These are phyloP conservation scores for Panaeolus cyanescens DNA, from an alignment of 768 basidiomycete species.

Conservation along the genomic window DNA sequence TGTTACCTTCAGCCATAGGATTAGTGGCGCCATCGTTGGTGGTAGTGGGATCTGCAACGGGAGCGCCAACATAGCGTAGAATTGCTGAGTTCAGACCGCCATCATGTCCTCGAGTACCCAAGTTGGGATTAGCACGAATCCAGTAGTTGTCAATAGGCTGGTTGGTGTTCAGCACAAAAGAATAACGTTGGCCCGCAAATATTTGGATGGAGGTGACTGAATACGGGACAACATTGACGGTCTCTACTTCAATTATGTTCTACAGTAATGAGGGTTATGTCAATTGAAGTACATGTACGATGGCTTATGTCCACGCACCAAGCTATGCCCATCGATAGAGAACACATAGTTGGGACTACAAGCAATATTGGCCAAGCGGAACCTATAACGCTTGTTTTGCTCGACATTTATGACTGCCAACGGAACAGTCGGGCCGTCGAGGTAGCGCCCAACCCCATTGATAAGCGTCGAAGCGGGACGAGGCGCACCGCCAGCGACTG, in stretches of 20 bases:
- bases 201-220: conserved; percentile 36
- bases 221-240: conserved; percentile 35
- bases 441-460: conserved; percentile 49
- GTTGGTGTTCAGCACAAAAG: conserved; percentile 41
- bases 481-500: conserved; percentile 27
- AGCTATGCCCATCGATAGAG: conserved; percentile 45
- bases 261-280: conserved; percentile 2
- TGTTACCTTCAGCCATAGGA: conserved; percentile 35
- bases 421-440: conserved; percentile 30
- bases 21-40: conserved; percentile 23
- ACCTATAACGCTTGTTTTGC: conserved; percentile 40
- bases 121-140: conserved; percentile 38
- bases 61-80: conserved; percentile 48
- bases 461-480: conserved; percentile 39
- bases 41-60: conserved; percentile 38
- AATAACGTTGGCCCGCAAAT: conserved; percentile 43
- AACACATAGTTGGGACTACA: conserved; percentile 47
- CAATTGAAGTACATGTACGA: not conserved
- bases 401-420: conserved; percentile 42
- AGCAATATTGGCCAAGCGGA: conserved; percentile 47
- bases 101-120: conserved; percentile 16
- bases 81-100: conserved; percentile 56
- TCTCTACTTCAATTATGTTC: conserved; percentile 43
- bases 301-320: conserved; percentile 26
- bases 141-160: conserved; percentile 44